These are phyloP conservation scores for Monosporascus sp. DNA, from an alignment of 2,329 filamentous ascomycete genomes.

Conservation along the genomic window DNA sequence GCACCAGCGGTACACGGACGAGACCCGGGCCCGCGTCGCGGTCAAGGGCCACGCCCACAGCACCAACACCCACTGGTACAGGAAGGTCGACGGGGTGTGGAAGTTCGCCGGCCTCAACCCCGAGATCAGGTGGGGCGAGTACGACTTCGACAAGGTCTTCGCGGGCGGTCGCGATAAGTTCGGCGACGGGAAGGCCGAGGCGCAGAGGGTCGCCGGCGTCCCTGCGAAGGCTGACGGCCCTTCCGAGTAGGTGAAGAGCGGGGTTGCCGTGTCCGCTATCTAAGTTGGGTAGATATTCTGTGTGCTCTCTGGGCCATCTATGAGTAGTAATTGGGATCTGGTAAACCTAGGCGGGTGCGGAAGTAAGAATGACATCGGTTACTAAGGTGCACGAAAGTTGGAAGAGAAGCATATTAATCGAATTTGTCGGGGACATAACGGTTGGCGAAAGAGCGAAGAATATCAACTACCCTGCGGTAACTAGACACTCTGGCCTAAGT, in stretches of 20 bases:
- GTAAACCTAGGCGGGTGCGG: too few species aligned
- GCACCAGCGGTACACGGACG: constrained; percentile 56
- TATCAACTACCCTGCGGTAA: too few species aligned
- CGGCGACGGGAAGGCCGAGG: constrained; percentile 21
- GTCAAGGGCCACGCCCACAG: constrained; percentile 58
- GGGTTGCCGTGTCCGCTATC: constrained; percentile 23
- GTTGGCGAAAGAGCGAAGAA: too few species aligned
- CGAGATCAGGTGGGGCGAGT: constrained; percentile 52
- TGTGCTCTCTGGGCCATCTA: not conserved
- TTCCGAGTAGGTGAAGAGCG: constrained; percentile 2
- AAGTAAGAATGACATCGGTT: too few species aligned
- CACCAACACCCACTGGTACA: constrained; percentile 53
- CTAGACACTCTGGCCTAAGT: too few species aligned
- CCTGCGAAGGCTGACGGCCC: constrained; percentile 10
- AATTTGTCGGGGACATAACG: too few species aligned
- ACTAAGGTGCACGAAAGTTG: too few species aligned
- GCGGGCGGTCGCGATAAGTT: constrained; percentile 33
- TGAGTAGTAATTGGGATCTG: not conserved
- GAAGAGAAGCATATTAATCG: too few species aligned
- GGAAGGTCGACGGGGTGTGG: constrained; percentile 54
- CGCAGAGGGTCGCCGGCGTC: constrained; percentile 9
- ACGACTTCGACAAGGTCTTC: constrained; percentile 54
- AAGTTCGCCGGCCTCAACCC: constrained; percentile 55
- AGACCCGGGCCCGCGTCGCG: constrained; percentile 39
- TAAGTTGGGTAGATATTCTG: not conserved